Conservation (phyloP, 768 basidiomycete species). For the Pulveroboletus sp. region DNA sequence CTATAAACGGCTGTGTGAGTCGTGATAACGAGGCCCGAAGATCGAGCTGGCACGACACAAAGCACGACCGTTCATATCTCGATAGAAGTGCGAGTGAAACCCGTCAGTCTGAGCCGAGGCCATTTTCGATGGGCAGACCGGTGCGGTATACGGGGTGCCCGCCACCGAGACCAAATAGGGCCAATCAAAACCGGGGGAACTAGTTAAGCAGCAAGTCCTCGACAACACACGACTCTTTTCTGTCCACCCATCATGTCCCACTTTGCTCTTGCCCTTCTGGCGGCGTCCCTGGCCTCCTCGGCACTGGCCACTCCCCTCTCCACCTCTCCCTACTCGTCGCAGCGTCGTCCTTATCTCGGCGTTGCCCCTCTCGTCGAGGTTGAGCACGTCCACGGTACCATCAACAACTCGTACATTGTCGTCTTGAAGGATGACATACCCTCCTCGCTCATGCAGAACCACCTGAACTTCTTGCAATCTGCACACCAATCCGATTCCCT, state of each 20-base stretch:
- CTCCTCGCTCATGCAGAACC: conserved; percentile 57
- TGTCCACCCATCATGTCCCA: conserved; percentile 32
- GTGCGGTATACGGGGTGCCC: not conserved
- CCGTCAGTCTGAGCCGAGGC: not conserved
- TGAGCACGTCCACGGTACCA: conserved; percentile 61
- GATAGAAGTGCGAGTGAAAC: not conserved
- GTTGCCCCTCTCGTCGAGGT: conserved; percentile 58
- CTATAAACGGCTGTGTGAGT: not conserved
- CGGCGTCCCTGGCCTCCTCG: conserved; percentile 34
- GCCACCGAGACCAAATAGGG: conserved; percentile 29
- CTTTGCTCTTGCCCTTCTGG: conserved; percentile 33
- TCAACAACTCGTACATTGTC: conserved; percentile 95
- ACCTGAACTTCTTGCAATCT: conserved; percentile 72
- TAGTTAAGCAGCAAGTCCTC: conserved; percentile 23
- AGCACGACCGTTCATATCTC: too few relatives aligned
- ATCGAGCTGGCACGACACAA: not conserved
- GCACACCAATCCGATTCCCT: conserved; percentile 53
- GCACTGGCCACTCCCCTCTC: conserved; percentile 42
- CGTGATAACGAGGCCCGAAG: not conserved
- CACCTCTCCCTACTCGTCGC: conserved; percentile 33
- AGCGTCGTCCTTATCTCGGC: conserved; percentile 41
- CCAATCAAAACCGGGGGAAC: conserved; percentile 16
- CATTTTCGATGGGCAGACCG: not conserved
- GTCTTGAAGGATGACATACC: conserved; percentile 73
- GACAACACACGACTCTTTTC: conserved; percentile 6